Evolutionary conservation across 2,329 filamentous ascomycete species (phyloP).

Genomic region (Lachnellula hyalina): DNA sequence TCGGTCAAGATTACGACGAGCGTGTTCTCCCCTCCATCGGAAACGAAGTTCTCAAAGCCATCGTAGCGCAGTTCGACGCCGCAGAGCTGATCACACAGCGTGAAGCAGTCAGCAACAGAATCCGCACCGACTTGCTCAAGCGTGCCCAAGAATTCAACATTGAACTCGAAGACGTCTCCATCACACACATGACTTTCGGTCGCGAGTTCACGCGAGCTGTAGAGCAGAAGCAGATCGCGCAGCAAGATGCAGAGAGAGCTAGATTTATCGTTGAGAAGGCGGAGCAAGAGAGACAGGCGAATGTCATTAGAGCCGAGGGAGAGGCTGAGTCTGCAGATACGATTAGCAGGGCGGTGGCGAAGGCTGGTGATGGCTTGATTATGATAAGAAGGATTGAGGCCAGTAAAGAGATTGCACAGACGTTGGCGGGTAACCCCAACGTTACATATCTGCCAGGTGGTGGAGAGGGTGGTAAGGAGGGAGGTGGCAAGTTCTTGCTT

Average conservation of each 20-base stretch:
- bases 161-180: conserved; percentile 95
- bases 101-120: conserved; percentile 92
- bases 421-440: conserved; percentile 84
- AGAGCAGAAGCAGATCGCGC: conserved; percentile 99
- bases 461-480: conserved; percentile 51
- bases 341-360: conserved; percentile 88
- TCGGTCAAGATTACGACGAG: conserved; percentile 98
- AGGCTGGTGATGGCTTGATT: conserved; percentile 87
- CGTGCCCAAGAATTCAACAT: conserved; percentile 98
- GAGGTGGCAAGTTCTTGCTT: conserved; percentile 56
- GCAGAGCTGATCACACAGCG: conserved; percentile 98
- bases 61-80: conserved; percentile 97
- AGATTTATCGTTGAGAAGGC: conserved; percentile 98
- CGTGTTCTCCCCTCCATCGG: conserved; percentile 96
- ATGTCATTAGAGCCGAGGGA: conserved; percentile 96
- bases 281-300: conserved; percentile 97
- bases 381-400: conserved; percentile 97
- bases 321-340: conserved; percentile 96
- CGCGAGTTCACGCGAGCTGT: conserved; percentile 98
- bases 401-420: conserved; percentile 89
- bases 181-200: conserved; percentile 99
- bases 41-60: conserved; percentile 98
- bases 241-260: conserved; percentile 96
- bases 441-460: conserved; percentile 89
- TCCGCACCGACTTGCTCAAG: conserved; percentile 85